phyloP scores from a whole-genome alignment of 2,329 filamentous ascomycete genomes.

The Calonectria hawksworthii region DNA sequence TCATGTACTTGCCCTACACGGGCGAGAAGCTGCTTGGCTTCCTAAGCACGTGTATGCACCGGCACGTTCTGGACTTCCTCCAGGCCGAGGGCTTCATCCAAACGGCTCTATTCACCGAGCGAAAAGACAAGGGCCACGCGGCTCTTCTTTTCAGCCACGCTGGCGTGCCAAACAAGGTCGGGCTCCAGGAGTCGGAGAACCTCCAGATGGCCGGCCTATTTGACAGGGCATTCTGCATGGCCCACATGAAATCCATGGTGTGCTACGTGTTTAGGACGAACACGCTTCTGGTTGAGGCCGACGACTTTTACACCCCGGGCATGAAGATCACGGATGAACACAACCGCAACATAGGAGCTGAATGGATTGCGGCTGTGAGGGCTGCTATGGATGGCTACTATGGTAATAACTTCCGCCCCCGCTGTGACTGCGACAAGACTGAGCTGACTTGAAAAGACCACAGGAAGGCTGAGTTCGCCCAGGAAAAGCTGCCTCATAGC shows the following conservation, averaged over 20 bases:
- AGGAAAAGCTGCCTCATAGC: background rate
- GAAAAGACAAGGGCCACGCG: background rate
- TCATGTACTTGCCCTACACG: background rate
- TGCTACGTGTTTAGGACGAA: background rate
- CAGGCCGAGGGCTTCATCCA: background rate
- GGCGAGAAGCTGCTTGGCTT: background rate
- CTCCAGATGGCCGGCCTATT: background rate
- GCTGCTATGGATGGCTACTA: constrained; percentile 3
- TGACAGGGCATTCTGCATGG: background rate
- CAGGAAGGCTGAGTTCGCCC: background rate
- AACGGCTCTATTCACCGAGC: background rate
- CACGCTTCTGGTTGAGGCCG: background rate
- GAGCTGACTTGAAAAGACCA: background rate
- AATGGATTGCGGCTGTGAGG: background rate
- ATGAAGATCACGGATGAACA: background rate
- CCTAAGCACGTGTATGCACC: background rate
- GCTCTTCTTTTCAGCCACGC: background rate
- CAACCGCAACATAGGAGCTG: background rate
- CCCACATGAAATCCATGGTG: background rate
- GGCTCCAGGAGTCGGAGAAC: background rate
- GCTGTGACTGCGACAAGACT: too few species aligned
- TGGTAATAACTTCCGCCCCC: background rate
- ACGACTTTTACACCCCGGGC: background rate
- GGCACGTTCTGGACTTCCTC: background rate
- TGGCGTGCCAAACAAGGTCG: background rate